These are phyloP conservation scores for Sextonia rubra DNA, from an alignment of 164 flowering plant species.

Conservation along the genomic window DNA sequence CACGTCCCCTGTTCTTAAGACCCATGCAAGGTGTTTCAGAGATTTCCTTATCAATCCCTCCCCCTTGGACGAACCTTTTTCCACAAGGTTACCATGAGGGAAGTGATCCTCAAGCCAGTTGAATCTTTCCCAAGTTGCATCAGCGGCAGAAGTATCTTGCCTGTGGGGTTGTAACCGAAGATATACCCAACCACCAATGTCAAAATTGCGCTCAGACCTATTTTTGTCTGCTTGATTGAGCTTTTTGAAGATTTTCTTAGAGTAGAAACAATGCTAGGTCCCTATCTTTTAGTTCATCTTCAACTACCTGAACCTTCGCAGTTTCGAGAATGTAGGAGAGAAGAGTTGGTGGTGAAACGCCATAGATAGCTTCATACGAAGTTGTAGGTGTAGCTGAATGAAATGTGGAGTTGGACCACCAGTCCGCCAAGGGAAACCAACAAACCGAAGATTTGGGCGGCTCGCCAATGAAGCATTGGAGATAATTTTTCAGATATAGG, in stretches of 20 bases:
- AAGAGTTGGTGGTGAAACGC: background rate
- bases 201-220: too few species aligned
- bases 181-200: too few species aligned
- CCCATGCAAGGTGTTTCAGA: too few species aligned
- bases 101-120: too few species aligned
- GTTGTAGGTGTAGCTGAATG: background rate
- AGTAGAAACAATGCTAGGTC: background rate
- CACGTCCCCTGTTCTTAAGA: too few species aligned
- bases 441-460: background rate
- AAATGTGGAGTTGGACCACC: conserved; percentile 2
- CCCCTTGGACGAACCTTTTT: too few species aligned
- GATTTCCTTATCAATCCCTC: too few species aligned
- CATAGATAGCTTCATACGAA: background rate
- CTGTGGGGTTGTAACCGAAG: too few species aligned
- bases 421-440: background rate
- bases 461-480: background rate
- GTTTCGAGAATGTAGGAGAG: background rate
- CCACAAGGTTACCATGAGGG: too few species aligned
- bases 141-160: too few species aligned
- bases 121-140: too few species aligned
- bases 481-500: background rate
- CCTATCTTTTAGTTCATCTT: background rate
- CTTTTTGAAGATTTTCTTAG: background rate
- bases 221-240: background rate
- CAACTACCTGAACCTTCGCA: background rate